phyloP scores from a whole-genome alignment of 2,329 filamentous ascomycete species.

The Diaporthe velutina region DNA sequence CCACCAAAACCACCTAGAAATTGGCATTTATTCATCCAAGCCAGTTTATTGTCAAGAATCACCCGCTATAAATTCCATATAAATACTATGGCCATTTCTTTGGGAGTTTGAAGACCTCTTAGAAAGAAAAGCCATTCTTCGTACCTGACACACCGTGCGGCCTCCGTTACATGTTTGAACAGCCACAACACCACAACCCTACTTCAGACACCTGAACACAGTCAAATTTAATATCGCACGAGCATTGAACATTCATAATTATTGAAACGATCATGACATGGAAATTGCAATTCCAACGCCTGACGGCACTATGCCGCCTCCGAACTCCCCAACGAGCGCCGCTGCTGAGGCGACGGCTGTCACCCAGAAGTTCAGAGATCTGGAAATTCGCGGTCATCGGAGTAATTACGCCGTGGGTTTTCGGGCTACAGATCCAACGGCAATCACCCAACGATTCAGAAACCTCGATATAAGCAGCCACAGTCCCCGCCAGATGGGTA shows the following conservation, averaged over 20 bases:
- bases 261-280: background rate
- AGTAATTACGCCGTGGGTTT: no score
- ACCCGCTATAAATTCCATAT: no score
- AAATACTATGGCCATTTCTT: background rate
- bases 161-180: background rate
- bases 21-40: background rate
- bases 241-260: background rate
- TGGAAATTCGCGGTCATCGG: background rate
- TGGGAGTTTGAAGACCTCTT: no score
- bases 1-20: no score
- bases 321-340: background rate
- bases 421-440: no score
- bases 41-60: no score
- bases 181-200: background rate
- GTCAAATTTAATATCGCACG: background rate
- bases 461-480: background rate
- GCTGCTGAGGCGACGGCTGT: background rate
- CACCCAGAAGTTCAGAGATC: background rate
- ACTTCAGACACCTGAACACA: no score
- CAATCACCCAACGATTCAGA: background rate
- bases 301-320: background rate
- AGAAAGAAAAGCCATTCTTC: background rate
- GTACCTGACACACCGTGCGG: background rate
- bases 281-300: no score
- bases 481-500: background rate